These are phyloP conservation scores for Ascochyta rabiei DNA, from an alignment of 2,329 filamentous ascomycete species.

Conservation along the genomic window DNA sequence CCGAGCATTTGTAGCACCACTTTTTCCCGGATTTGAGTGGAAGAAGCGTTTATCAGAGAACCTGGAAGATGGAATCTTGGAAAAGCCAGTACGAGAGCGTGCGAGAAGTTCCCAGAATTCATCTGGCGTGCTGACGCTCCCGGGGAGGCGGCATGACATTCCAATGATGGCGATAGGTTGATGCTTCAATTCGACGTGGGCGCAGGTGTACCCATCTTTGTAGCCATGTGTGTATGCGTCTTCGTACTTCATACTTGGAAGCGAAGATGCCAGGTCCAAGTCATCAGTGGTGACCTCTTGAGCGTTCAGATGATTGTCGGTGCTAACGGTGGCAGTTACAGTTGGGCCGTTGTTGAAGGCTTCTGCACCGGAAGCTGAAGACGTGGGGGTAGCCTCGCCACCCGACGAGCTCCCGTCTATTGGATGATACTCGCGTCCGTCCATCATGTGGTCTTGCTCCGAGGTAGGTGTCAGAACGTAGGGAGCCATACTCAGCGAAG, in stretches of 20 bases:
- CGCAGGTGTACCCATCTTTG: constrained; percentile 22
- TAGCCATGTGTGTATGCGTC: constrained; percentile 27
- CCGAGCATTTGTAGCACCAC: constrained; percentile 42
- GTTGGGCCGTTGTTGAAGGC: neutral
- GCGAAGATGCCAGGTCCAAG: neutral
- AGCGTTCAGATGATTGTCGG: too few relatives aligned
- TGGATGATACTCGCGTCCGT: neutral
- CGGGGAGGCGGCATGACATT: constrained; percentile 40
- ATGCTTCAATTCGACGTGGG: constrained; percentile 24
- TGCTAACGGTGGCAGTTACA: neutral
- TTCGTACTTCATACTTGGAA: constrained; percentile 7
- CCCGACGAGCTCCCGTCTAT: neutral
- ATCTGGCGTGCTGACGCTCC: constrained; percentile 30
- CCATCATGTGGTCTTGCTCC: constrained; percentile 16
- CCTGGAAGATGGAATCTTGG: constrained; percentile 45
- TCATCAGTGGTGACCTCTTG: neutral
- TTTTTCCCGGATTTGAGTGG: constrained; percentile 45
- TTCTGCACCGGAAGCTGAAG: neutral
- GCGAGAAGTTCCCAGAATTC: constrained; percentile 38
- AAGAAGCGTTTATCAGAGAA: constrained; percentile 48
- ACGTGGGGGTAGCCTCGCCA: neutral
- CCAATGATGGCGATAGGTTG: constrained; percentile 49
- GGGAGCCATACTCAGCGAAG: constrained; percentile 21
- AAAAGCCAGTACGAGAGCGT: constrained; percentile 38
- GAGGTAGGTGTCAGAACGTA: constrained; percentile 25